These are phyloP conservation scores for Cladosporium sp. DNA, from an alignment of 2,329 filamentous ascomycete genomes.

Conservation along the genomic window DNA sequence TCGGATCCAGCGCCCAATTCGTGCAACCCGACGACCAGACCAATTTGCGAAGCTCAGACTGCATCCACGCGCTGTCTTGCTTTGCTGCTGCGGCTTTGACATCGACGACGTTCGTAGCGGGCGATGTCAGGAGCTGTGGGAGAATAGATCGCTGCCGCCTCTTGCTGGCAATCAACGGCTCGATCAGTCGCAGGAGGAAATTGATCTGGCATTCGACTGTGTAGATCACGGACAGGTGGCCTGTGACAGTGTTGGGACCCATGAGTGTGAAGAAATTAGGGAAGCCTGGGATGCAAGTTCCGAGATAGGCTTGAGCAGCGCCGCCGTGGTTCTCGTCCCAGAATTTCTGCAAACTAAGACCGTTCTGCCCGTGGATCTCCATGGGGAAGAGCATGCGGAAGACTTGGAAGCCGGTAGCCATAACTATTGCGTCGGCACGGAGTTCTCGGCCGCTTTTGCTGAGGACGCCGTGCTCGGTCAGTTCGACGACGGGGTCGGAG, in stretches of 20 bases:
- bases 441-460: conserved; percentile 22
- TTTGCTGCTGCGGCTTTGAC: conserved; percentile 24
- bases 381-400: conserved; percentile 37
- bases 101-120: conserved; percentile 26
- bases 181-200: conserved; percentile 28
- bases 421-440: conserved; percentile 39
- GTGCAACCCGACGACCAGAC: conserved; percentile 50
- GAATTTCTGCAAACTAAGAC: conserved; percentile 18
- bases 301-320: conserved; percentile 24
- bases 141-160: conserved; percentile 26
- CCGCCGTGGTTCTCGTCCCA: conserved; percentile 27
- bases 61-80: conserved; percentile 36
- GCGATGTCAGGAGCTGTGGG: conserved; percentile 16
- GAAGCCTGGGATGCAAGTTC: conserved; percentile 28
- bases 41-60: conserved; percentile 39
- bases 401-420: conserved; percentile 40
- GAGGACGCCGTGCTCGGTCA: conserved; percentile 31
- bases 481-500: conserved; percentile 31
- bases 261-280: conserved; percentile 32
- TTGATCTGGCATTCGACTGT: conserved; percentile 24
- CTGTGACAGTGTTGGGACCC: conserved; percentile 23
- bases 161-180: conserved; percentile 37
- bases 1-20: conserved; percentile 49
- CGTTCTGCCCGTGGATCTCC: conserved; percentile 35
- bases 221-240: conserved; percentile 25